These are phyloP conservation scores for Paecilomyces variotii DNA, from an alignment of 2,329 filamentous ascomycete genomes.

Conservation along the genomic window DNA sequence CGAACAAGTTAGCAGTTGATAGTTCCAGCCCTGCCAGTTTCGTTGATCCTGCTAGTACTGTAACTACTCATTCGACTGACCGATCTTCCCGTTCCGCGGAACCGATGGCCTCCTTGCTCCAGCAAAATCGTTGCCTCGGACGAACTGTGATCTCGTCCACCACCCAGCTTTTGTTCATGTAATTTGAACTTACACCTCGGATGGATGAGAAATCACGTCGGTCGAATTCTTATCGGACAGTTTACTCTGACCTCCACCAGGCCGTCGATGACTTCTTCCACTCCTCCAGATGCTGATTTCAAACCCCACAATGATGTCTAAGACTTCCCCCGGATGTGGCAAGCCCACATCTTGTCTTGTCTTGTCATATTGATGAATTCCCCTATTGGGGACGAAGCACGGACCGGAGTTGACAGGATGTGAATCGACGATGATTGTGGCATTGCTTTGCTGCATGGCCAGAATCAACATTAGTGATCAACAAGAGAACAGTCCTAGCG, in stretches of 20 bases:
- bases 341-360: neutral
- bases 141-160: too few species aligned
- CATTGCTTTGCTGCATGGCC: neutral
- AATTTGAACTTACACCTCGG: neutral
- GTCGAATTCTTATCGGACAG: neutral
- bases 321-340: neutral
- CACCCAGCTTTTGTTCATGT: too few species aligned
- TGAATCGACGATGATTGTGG: neutral
- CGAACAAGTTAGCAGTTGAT: too few species aligned
- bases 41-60: too few species aligned
- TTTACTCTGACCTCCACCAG: neutral
- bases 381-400: too few species aligned
- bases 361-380: too few species aligned
- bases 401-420: too few species aligned
- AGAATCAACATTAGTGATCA: neutral
- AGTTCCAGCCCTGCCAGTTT: too few species aligned
- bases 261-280: neutral
- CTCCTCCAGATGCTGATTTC: neutral
- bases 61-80: too few species aligned
- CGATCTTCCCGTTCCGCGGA: neutral
- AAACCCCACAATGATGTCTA: neutral
- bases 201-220: neutral
- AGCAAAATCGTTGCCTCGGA: too few species aligned
- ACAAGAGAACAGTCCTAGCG: too few species aligned
- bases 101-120: too few species aligned